phyloP scores from a whole-genome alignment of 805 yeast species.

The Metschnikowia reukaufii region DNA sequence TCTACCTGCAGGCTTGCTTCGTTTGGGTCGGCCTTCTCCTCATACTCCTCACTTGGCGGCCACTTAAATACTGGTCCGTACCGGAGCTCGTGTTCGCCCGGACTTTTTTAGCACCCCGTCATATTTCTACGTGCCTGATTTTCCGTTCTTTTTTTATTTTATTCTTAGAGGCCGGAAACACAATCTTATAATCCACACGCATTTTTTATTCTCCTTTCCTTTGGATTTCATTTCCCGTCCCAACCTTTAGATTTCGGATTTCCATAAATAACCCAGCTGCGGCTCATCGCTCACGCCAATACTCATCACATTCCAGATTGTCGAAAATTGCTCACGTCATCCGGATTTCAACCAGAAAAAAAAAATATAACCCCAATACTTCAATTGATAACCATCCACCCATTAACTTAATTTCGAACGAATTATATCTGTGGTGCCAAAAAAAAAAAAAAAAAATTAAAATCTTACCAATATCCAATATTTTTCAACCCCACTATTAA shows the following conservation, averaged over 20 bases:
- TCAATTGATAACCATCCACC: background rate
- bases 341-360: background rate
- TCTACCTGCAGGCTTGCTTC: constrained; percentile 9
- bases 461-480: background rate
- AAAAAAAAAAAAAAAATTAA: too few relatives aligned
- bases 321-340: background rate
- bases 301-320: background rate
- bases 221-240: background rate
- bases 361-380: background rate
- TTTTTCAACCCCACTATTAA: too few relatives aligned
- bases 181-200: too few relatives aligned
- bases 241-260: background rate
- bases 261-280: background rate
- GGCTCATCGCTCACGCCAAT: constrained; percentile 6
- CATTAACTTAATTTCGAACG: background rate
- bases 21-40: constrained; percentile 14
- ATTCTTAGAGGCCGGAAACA: too few relatives aligned
- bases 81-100: background rate
- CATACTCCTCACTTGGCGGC: constrained; percentile 20
- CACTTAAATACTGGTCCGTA: constrained; percentile 11
- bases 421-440: background rate
- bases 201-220: too few relatives aligned
- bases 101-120: background rate
- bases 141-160: background rate
- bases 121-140: background rate